phyloP scores from a whole-genome alignment of 768 basidiomycete genomes.

The Podaxis carcinomalis region DNA sequence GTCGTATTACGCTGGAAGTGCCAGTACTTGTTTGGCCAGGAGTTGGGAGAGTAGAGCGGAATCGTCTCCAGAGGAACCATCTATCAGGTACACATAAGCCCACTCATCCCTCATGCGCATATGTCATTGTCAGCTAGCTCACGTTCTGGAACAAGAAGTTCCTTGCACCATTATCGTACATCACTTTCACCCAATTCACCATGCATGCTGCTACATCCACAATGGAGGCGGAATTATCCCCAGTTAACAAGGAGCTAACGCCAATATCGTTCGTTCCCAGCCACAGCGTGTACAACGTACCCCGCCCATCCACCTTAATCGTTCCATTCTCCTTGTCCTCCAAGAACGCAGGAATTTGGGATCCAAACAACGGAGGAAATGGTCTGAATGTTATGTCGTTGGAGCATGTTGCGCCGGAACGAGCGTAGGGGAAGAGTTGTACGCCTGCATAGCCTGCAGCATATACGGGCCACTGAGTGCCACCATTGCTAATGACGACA shows the following conservation, averaged over 20 bases:
- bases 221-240: constrained; percentile 45
- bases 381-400: constrained; percentile 56
- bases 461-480: constrained; percentile 58
- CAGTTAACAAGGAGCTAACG: constrained; percentile 47
- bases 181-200: constrained; percentile 52
- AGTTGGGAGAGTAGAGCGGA: constrained; percentile 40
- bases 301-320: constrained; percentile 30
- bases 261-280: constrained; percentile 69
- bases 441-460: constrained; percentile 51
- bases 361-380: constrained; percentile 55
- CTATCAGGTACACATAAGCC: constrained; percentile 22
- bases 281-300: constrained; percentile 65
- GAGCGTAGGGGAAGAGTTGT: constrained; percentile 52
- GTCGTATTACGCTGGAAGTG: constrained; percentile 46
- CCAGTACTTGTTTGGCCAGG: constrained; percentile 52
- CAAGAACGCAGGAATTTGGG: constrained; percentile 52
- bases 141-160: constrained; percentile 72
- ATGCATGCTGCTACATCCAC: constrained; percentile 56
- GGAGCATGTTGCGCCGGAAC: constrained; percentile 62
- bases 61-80: constrained; percentile 54
- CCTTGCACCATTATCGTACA: constrained; percentile 56
- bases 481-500: constrained; percentile 33
- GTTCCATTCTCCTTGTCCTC: constrained; percentile 36
- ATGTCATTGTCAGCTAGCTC: constrained; percentile 17
- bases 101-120: neutral